Evolutionary conservation across 805 yeast species (phyloP), one percentile per base, ranked within the genome.

Genomic region (Kuraishia hungarica): DNA sequence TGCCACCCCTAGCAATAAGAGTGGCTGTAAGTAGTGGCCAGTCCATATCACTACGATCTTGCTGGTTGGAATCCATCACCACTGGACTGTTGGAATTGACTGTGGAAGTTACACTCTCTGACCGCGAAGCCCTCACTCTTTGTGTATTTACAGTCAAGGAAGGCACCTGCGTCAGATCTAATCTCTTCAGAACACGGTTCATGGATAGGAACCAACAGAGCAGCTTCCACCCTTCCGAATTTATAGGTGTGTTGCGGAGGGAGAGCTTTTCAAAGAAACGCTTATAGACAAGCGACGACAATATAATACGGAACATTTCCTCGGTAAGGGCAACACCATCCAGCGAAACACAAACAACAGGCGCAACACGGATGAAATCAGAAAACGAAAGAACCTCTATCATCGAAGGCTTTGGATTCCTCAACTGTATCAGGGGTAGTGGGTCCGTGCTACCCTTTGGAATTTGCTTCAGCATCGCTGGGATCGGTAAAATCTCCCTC

Each of bases 401-500:
- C 73, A 89, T 72, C 0, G 97, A 88, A 1, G 98, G 98, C 53
- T 82, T 76, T n/a, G 97, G 96, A 64, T 92, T 92, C 62, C 88
- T 73, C 56, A 93, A 73, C 62, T 86, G 89, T 56, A 92, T 67
- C 2, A 81, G 66, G 5, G 89, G 83, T 23, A 92, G 68, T 2
- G 97, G 96, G 0, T 88, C 84, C 51, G 84, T 78, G 28, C 90
- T 83, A 22, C 87, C 89, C 63, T 83, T 84, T 1, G 89, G 88
- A 58, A 92, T 77, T 65, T 89, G 96, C 63, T 87, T 86, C 61
- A 89, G 65, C 6, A 93, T 90, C 2, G 96, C 93, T 2, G 96
- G 93, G 52, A 92, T 92, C 1, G 98, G 97, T 58, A 92, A 68
- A 56, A 92, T 92, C 64, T 92, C 97, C 55, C 97, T 76, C 56